Percentiles rank a stretch among this genome's conserved stretches.
These are phyloP conservation scores for Cicer judaicum DNA, from an alignment of 306 rosid species.

Conservation along the genomic window DNA sequence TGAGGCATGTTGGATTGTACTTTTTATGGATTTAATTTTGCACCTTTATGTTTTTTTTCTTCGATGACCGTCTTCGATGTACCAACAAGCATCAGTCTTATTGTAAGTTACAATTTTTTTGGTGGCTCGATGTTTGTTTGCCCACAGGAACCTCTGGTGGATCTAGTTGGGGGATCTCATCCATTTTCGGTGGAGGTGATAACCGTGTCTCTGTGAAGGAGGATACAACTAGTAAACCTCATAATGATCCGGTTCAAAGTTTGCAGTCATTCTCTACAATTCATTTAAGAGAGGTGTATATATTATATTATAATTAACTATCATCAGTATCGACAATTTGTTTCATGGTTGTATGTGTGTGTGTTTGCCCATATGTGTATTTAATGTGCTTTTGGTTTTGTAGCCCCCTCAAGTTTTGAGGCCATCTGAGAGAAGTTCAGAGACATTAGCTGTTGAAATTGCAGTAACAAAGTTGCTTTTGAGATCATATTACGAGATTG, in stretches of 20 bases:
- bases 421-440: slow-evolving; percentile 78
- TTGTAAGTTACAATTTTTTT: slow-evolving; percentile 14
- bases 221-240: slow-evolving; percentile 52
- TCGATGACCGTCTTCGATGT: slow-evolving; percentile 21
- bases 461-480: slow-evolving; percentile 75
- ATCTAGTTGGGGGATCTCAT: slow-evolving; percentile 81
- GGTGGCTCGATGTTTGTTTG: slow-evolving; percentile 31
- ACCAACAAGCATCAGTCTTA: slow-evolving; percentile 9
- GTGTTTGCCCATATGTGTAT: background rate
- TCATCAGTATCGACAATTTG: slow-evolving; percentile 26
- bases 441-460: slow-evolving; percentile 75
- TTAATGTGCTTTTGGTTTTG: slow-evolving; percentile 41
- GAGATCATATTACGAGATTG: slow-evolving; percentile 90
- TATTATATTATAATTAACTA: slow-evolving; percentile 1
- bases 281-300: slow-evolving; percentile 83
- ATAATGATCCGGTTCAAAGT: slow-evolving; percentile 61
- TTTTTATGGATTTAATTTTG: slow-evolving; percentile 10
- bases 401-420: slow-evolving; percentile 88
- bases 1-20: background rate
- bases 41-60: background rate
- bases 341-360: slow-evolving; percentile 19
- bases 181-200: slow-evolving; percentile 78
- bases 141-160: slow-evolving; percentile 64
- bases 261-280: slow-evolving; percentile 67
- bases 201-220: slow-evolving; percentile 66